Base-by-base conservation (phyloP, 495 filamentous ascomycete genomes). In the Lasiosphaeria miniovina region DNA sequence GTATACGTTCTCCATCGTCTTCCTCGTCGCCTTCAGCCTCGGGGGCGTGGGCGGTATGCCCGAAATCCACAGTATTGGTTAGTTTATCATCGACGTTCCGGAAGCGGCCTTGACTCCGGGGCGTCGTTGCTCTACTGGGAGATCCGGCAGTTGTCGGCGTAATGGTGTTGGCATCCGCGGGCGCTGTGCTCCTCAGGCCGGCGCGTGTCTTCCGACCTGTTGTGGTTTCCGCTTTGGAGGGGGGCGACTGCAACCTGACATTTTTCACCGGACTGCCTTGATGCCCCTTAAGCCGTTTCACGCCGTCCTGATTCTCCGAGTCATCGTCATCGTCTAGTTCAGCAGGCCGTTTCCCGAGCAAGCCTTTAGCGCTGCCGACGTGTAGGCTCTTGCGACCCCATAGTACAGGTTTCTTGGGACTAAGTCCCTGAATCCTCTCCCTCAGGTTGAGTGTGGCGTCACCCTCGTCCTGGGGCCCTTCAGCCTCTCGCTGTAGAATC, bases 251-350 rank as follows among this genome's bases (percentile, higher is more conserved):
- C 50, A 93, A 78, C 64, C 75, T 83, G 40, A 91, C 77, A 43
- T 84, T 88, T 73, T 93, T 93, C 62, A 91, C 87, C 4, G 89
- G 89, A 62, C 89, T 93, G 51, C 83, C 84, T 69, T 88, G 81
- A 46, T 81, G 83, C n/a, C 82, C 84, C 67, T 86, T 88, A 32
- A 90, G 76, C 52, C 86, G 80, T 68, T 90, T 90, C 9, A 88
- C 81, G 1, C 87, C 87, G 59, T 79, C 83, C 49, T 78, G 79
- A 35, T 77, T 74, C 61, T 84, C 83, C n/a, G 77, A 75, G 14
- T 90, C 88, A 4, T 91, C 88, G 12, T 86, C 84, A 15, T 82
- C 76, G 62, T 91, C 89, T 49, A 90, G 80, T 67, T 93, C 89
- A 6, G 75, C 74, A 5, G 89, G 89, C 24, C 89, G 79, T 65